These are phyloP conservation scores for Pochonia chlamydosporia DNA, from an alignment of 2,329 filamentous ascomycete species.

Conservation along the genomic window DNA sequence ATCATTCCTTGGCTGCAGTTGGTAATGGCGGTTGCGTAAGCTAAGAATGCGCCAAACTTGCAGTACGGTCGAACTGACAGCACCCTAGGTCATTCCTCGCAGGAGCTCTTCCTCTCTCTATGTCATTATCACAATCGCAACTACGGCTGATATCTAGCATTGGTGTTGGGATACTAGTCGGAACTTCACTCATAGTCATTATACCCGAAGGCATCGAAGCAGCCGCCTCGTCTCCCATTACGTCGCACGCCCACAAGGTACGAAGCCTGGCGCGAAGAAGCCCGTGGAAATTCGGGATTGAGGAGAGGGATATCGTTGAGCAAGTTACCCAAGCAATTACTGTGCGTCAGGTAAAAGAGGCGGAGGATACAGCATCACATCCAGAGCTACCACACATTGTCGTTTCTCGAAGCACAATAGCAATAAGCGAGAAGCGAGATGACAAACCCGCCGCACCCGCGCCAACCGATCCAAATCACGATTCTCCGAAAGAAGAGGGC, in stretches of 20 bases:
- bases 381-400: not conserved
- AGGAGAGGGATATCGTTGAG: constrained; percentile 18
- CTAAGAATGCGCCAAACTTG: not conserved
- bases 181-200: constrained; percentile 92
- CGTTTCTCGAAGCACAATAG: not conserved
- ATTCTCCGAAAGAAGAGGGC: constrained; percentile 12
- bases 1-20: constrained; percentile 28
- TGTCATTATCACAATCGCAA: constrained; percentile 81
- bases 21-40: constrained; percentile 54
- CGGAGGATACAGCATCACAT: not conserved
- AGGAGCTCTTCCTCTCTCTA: constrained; percentile 82
- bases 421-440: not conserved
- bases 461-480: constrained; percentile 1
- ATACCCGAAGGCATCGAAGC: constrained; percentile 96
- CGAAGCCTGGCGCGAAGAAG: constrained; percentile 25
- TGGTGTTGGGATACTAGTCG: constrained; percentile 89
- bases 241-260: constrained; percentile 30
- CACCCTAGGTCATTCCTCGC: constrained; percentile 80
- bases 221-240: constrained; percentile 56
- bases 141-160: constrained; percentile 85
- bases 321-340: constrained; percentile 15
- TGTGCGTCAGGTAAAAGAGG: not conserved
- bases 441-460: not conserved
- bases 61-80: not conserved
- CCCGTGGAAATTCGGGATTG: constrained; percentile 22